A percentile compares a stretch with the other conserved stretches of the same genome.
phyloP scores from a whole-genome alignment of 805 yeast genomes.

The Saccharomycopsis sp. region DNA sequence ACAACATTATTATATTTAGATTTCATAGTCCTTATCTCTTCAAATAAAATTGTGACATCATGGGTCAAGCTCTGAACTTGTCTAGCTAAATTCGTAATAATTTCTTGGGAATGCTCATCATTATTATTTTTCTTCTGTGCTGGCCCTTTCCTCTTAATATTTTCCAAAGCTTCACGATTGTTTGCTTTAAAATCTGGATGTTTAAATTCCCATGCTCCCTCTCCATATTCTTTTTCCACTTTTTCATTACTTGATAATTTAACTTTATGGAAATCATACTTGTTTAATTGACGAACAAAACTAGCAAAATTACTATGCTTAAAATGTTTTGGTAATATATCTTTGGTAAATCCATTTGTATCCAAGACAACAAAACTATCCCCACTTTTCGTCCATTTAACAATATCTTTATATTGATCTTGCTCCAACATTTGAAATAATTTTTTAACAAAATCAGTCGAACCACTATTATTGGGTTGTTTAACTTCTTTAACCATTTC shows the following conservation, averaged over 20 bases:
- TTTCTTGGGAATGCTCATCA: slow-evolving; percentile 19
- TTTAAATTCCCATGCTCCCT: slow-evolving; percentile 88
- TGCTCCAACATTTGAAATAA: slow-evolving; percentile 80
- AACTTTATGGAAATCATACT: slow-evolving; percentile 96
- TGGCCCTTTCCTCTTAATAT: slow-evolving; percentile 80
- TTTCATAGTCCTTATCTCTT: slow-evolving; percentile 37
- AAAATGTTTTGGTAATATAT: slow-evolving; percentile 85
- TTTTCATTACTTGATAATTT: slow-evolving; percentile 62
- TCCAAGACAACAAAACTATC: slow-evolving; percentile 84
- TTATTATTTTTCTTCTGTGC: slow-evolving; percentile 37
- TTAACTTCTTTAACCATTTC: slow-evolving; percentile 1
- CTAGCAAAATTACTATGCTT: slow-evolving; percentile 93
- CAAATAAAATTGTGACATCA: slow-evolving; percentile 30
- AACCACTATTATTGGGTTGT: slow-evolving; percentile 30
- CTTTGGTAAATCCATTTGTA: slow-evolving; percentile 83
- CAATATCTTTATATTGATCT: slow-evolving; percentile 65
- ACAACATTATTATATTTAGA: slow-evolving; percentile 59
- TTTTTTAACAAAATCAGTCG: slow-evolving; percentile 76
- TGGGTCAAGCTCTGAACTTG: slow-evolving; percentile 30
- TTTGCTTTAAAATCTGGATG: slow-evolving; percentile 82
- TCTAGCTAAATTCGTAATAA: slow-evolving; percentile 25
- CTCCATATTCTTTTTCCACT: slow-evolving; percentile 48
- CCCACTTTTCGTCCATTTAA: slow-evolving; percentile 82
- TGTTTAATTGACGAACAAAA: slow-evolving; percentile 91
- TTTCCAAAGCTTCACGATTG: slow-evolving; percentile 73